Conservation (phyloP, 148 eudicot genomes). For the Diospyros kaki region DNA sequence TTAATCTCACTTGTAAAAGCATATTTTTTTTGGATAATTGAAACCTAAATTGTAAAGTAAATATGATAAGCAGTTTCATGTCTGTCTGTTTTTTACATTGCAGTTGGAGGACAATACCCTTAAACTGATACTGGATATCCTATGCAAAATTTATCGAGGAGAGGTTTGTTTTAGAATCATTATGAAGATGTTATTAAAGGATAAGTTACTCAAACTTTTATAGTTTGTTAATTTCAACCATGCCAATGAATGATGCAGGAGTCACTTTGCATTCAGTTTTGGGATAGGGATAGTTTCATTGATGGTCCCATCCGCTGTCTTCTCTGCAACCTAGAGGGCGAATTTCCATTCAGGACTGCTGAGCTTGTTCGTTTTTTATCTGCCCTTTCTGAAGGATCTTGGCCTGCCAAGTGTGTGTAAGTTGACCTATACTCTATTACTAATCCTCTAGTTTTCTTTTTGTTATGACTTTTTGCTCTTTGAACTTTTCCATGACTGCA, state of each 20-base stretch:
- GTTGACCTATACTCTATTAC: constrained; percentile 23
- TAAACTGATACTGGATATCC: constrained; percentile 58
- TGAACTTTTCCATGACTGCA: too few relatives aligned
- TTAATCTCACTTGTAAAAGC: constrained; percentile 1
- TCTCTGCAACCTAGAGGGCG: constrained; percentile 80
- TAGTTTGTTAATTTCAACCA: constrained; percentile 7
- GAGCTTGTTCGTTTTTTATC: constrained; percentile 67
- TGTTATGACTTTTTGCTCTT: too few relatives aligned
- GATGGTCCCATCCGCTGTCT: constrained; percentile 94
- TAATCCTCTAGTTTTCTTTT: neutral
- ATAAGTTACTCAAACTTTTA: neutral
- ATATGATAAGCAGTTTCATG: neutral
- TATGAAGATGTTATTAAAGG: constrained; percentile 7
- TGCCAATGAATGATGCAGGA: constrained; percentile 50
- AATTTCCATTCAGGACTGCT: constrained; percentile 69
- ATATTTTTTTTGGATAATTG: neutral
- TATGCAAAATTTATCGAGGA: constrained; percentile 76
- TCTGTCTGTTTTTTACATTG: constrained; percentile 17
- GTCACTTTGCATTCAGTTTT: constrained; percentile 91
- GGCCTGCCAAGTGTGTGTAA: constrained; percentile 99
- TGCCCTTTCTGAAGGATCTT: constrained; percentile 81
- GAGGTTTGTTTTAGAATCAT: constrained; percentile 56
- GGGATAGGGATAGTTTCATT: constrained; percentile 87
- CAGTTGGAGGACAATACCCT: constrained; percentile 85
- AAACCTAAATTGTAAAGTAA: too few relatives aligned